phyloP scores from a whole-genome alignment of 768 basidiomycete genomes.

The Calocera cornea region DNA sequence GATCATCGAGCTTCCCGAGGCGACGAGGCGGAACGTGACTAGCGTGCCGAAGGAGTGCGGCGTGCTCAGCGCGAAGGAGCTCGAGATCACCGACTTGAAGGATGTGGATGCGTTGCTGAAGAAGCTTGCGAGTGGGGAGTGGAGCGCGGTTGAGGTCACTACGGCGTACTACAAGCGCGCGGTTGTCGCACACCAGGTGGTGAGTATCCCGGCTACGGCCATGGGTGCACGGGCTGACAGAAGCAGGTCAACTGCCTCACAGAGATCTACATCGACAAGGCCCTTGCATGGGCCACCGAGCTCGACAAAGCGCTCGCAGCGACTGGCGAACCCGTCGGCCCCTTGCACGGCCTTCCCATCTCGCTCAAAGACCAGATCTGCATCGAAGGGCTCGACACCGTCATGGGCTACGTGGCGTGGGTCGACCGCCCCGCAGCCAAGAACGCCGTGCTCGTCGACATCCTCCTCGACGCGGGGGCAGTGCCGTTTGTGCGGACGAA shows the following conservation, averaged over 20 bases:
- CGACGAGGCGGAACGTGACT: conserved; percentile 38
- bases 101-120: conserved; percentile 40
- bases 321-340: conserved; percentile 55
- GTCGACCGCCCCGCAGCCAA: conserved; percentile 45
- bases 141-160: conserved; percentile 55
- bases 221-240: neutral
- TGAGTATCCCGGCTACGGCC: conserved; percentile 22
- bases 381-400: conserved; percentile 54
- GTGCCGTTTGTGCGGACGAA: conserved; percentile 61
- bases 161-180: conserved; percentile 67
- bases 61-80: conserved; percentile 40
- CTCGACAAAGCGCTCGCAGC: conserved; percentile 47
- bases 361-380: conserved; percentile 63
- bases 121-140: conserved; percentile 40
- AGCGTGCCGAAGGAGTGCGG: conserved; percentile 43
- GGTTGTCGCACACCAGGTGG: conserved; percentile 64
- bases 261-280: conserved; percentile 64
- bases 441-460: conserved; percentile 50
- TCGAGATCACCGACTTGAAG: conserved; percentile 45
- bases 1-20: conserved; percentile 32
- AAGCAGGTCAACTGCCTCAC: conserved; percentile 64
- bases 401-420: conserved; percentile 66
- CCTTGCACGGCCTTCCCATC: conserved; percentile 60
- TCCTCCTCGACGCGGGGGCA: conserved; percentile 54
- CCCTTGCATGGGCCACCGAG: conserved; percentile 46